These are phyloP conservation scores for Eurotiales sp. DNA, from an alignment of 2,329 filamentous ascomycete species.

Conservation along the genomic window DNA sequence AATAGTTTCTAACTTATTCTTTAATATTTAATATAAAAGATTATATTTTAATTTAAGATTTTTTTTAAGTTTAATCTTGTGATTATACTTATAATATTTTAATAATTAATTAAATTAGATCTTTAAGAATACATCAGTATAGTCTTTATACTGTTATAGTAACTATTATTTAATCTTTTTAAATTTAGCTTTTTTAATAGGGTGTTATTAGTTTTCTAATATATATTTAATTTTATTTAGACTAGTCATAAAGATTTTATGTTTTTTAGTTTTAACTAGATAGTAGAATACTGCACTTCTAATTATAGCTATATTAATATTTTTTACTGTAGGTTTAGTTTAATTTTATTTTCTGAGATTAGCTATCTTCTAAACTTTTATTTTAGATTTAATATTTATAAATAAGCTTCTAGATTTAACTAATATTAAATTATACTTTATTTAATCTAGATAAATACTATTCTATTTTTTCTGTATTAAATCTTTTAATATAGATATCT, in stretches of 20 bases:
- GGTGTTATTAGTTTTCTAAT: not conserved
- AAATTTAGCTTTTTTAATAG: no score
- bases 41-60: not conserved
- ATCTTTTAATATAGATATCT: no score
- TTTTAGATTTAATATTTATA: no score
- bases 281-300: no score
- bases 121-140: not conserved
- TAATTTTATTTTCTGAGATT: no score
- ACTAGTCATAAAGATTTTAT: not conserved
- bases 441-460: no score
- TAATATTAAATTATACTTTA: no score
- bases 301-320: no score
- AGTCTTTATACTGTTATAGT: not conserved
- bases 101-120: not conserved
- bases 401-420: no score
- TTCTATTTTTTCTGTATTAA: no score
- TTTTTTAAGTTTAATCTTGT: conserved; percentile 3
- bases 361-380: no score
- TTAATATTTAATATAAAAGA: not conserved
- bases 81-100: not conserved
- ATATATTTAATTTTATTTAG: not conserved
- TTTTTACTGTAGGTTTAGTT: not conserved
- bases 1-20: not conserved
- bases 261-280: no score
- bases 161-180: not conserved